A percentile compares a stretch with the other conserved stretches of the same genome.
Evolutionary conservation across 2,329 filamentous ascomycete genomes (phyloP).

Genomic region (Paraphaeosphaeria sporulosa): DNA sequence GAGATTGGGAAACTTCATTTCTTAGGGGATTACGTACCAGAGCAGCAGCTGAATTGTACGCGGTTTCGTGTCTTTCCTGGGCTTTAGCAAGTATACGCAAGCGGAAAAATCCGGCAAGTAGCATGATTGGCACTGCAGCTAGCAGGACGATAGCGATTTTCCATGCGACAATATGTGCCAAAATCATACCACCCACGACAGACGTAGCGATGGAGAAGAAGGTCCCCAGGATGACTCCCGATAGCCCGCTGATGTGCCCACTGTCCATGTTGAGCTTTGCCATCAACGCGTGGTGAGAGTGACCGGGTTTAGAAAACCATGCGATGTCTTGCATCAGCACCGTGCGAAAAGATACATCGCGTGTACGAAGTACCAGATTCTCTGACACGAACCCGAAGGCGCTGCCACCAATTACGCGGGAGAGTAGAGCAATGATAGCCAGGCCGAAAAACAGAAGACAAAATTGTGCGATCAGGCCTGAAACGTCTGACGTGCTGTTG

Average conservation of each 20-base stretch:
- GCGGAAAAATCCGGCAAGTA: slow-evolving; percentile 56
- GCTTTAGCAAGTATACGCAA: slow-evolving; percentile 62
- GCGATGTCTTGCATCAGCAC: slow-evolving; percentile 64
- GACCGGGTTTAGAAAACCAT: slow-evolving; percentile 56
- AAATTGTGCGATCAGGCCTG: slow-evolving; percentile 49
- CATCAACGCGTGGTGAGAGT: slow-evolving; percentile 55
- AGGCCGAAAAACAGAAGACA: slow-evolving; percentile 63
- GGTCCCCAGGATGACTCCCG: slow-evolving; percentile 59
- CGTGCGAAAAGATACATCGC: slow-evolving; percentile 57
- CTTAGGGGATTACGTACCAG: slow-evolving; percentile 45
- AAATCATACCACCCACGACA: slow-evolving; percentile 56
- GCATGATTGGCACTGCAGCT: slow-evolving; percentile 58
- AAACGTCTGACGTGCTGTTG: slow-evolving; percentile 53
- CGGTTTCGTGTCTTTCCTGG: slow-evolving; percentile 68
- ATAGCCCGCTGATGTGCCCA: slow-evolving; percentile 57
- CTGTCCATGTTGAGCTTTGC: slow-evolving; percentile 58
- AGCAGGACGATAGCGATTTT: slow-evolving; percentile 60
- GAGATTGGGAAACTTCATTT: background rate
- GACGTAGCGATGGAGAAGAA: slow-evolving; percentile 59
- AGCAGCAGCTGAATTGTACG: slow-evolving; percentile 69
- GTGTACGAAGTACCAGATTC: slow-evolving; percentile 54
- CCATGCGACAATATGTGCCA: slow-evolving; percentile 59
- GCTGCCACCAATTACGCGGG: slow-evolving; percentile 55
- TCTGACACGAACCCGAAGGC: slow-evolving; percentile 59
- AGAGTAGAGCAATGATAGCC: slow-evolving; percentile 57